phyloP scores from a whole-genome alignment of 805 yeast genomes.

The Candida koratica region DNA sequence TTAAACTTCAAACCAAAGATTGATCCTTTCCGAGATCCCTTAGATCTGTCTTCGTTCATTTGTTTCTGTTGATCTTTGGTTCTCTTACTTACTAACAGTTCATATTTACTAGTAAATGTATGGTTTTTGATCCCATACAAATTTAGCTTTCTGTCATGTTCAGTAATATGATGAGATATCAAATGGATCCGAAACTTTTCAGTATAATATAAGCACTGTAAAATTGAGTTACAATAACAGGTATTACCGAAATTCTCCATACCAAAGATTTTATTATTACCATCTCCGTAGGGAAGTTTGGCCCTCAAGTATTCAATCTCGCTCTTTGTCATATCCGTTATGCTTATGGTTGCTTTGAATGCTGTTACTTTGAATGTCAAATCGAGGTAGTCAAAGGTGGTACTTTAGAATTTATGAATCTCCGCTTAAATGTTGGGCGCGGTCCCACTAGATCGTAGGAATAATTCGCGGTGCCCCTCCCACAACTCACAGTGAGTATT shows the following conservation, averaged over 20 bases:
- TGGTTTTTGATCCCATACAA: slow-evolving; percentile 33
- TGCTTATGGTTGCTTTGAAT: no score
- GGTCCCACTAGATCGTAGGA: no score
- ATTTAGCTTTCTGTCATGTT: slow-evolving; percentile 30
- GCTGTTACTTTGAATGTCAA: no score
- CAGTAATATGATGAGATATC: slow-evolving; percentile 25
- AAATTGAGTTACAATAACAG: slow-evolving; percentile 89
- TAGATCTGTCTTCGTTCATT: slow-evolving; percentile 19
- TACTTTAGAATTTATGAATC: no score
- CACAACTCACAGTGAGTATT: no score
- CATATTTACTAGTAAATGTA: slow-evolving; percentile 37
- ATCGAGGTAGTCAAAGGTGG: no score
- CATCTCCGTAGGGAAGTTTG: slow-evolving; percentile 50
- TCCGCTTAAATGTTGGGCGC: slow-evolving; percentile 5
- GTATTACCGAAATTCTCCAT: slow-evolving; percentile 88
- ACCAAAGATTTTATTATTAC: slow-evolving; percentile 67
- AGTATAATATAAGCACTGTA: slow-evolving; percentile 82
- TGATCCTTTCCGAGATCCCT: slow-evolving; percentile 31
- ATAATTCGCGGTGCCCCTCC: no score
- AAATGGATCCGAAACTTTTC: slow-evolving; percentile 53
- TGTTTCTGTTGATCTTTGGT: slow-evolving; percentile 26
- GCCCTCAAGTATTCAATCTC: slow-evolving; percentile 8
- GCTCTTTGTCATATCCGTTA: slow-evolving; percentile 13
- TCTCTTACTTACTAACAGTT: slow-evolving; percentile 34
- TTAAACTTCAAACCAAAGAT: slow-evolving; percentile 39